Conservation (phyloP, 306 rosid species). For the Cicer cuneatum region DNA sequence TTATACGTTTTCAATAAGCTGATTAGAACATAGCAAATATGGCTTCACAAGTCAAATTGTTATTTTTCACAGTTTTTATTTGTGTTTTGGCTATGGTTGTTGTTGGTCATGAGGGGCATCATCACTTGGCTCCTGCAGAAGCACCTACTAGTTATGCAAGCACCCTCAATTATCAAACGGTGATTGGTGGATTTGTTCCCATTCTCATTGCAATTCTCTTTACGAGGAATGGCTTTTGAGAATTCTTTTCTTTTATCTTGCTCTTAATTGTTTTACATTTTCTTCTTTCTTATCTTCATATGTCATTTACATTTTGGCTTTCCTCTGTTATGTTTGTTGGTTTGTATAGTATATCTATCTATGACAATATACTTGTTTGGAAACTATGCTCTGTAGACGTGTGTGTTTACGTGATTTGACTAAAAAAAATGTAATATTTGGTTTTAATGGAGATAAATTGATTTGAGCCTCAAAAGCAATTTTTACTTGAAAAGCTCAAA, state of each 20-base stretch:
- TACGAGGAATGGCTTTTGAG: slow-evolving; percentile 36
- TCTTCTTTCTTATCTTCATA: not conserved
- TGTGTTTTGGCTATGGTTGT: slow-evolving; percentile 45
- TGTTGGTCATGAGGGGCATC: slow-evolving; percentile 50
- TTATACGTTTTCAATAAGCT: slow-evolving; percentile 7
- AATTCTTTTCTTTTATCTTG: not conserved
- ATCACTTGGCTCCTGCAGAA: slow-evolving; percentile 43
- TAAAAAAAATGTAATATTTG: no score
- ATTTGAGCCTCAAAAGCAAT: no score
- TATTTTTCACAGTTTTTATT: slow-evolving; percentile 42
- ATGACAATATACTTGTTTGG: no score
- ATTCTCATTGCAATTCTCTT: slow-evolving; percentile 44
- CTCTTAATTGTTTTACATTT: not conserved
- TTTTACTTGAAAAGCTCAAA: no score
- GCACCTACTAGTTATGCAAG: slow-evolving; percentile 33
- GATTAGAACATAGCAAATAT: slow-evolving; percentile 27
- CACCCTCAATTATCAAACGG: slow-evolving; percentile 44
- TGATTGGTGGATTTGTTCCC: slow-evolving; percentile 44
- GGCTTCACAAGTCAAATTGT: slow-evolving; percentile 50
- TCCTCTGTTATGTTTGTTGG: not conserved
- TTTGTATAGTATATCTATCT: no score
- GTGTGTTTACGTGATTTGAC: no score
- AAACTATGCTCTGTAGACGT: no score
- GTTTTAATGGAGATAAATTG: no score
- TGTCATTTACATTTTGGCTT: slow-evolving; percentile 5